phyloP scores from a whole-genome alignment of 306 rosid genomes.

The Pueraria montana region DNA sequence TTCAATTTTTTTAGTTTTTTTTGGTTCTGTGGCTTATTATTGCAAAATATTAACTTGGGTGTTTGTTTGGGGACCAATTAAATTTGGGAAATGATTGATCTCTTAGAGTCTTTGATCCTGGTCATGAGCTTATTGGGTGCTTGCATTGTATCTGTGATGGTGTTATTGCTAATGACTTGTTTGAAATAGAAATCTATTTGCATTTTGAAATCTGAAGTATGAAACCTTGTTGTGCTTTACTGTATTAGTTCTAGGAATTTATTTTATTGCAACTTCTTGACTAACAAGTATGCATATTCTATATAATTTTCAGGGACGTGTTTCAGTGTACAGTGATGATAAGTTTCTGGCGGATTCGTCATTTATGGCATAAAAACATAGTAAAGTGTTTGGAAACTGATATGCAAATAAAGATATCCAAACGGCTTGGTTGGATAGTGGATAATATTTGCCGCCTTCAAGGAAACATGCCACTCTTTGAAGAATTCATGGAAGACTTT shows the following conservation, averaged over 20 bases:
- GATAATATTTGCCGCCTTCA: slow-evolving; percentile 65
- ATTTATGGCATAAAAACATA: slow-evolving; percentile 87
- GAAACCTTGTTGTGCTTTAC: slow-evolving; percentile 34
- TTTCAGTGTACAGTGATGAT: slow-evolving; percentile 83
- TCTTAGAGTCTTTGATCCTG: slow-evolving; percentile 11
- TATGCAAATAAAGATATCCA: slow-evolving; percentile 74
- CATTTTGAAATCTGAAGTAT: not conserved
- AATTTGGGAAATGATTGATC: slow-evolving; percentile 4
- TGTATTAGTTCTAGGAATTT: slow-evolving; percentile 12
- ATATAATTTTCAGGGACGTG: slow-evolving; percentile 77
- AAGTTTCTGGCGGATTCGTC: slow-evolving; percentile 87
- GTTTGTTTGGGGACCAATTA: not conserved
- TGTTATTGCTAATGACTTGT: slow-evolving; percentile 38
- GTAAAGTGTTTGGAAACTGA: slow-evolving; percentile 63
- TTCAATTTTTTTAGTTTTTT: not conserved
- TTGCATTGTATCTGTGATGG: slow-evolving; percentile 39
- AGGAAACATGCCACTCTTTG: slow-evolving; percentile 68
- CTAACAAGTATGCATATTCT: slow-evolving; percentile 43
- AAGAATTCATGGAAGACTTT: slow-evolving; percentile 77
- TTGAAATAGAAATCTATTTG: slow-evolving; percentile 15
- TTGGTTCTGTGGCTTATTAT: slow-evolving; percentile 25
- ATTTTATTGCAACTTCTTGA: slow-evolving; percentile 6
- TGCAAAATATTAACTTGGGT: not conserved
- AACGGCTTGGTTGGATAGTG: slow-evolving; percentile 67
- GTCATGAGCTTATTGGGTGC: slow-evolving; percentile 35